These are phyloP conservation scores for Phaffomyces antillensis DNA, from an alignment of 805 yeast genomes.

Conservation along the genomic window DNA sequence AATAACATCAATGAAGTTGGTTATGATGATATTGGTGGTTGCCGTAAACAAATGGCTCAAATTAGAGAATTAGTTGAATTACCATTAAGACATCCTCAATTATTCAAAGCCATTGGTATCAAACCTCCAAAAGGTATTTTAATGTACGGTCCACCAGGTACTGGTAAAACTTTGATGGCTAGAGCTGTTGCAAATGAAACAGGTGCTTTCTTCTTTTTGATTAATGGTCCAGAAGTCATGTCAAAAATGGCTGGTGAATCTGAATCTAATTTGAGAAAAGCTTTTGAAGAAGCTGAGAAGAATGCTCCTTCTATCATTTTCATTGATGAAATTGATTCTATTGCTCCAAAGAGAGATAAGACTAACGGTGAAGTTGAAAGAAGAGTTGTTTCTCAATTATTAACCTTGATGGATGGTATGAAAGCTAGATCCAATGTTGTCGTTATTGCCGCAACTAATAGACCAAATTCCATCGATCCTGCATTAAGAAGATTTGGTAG, in stretches of 20 bases:
- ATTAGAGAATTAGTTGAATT: conserved; percentile 97
- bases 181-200: conserved; percentile 99
- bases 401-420: conserved; percentile 99
- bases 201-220: conserved; percentile 96
- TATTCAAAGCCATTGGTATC: conserved; percentile 96
- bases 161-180: conserved; percentile 99
- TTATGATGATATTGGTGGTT: conserved; percentile 98
- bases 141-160: conserved; percentile 99
- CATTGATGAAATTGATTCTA: conserved; percentile 97
- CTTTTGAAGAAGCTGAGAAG: conserved; percentile 98
- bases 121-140: conserved; percentile 98
- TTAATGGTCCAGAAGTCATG: conserved; percentile 99
- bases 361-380: conserved; percentile 99
- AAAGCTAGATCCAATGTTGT: conserved; percentile 98
- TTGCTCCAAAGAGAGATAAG: conserved; percentile 99
- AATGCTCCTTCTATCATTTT: conserved; percentile 96
- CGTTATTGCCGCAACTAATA: conserved; percentile 93
- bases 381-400: conserved; percentile 95
- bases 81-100: conserved; percentile 97
- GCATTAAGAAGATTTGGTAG: conserved; percentile 87
- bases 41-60: conserved; percentile 99
- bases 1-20: conserved; percentile 95
- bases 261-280: conserved; percentile 93
- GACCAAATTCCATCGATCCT: conserved; percentile 70
- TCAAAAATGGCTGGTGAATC: conserved; percentile 99